Base-by-base conservation (phyloP, 2,329 filamentous ascomycete species). In the Aciculosporium take region DNA sequence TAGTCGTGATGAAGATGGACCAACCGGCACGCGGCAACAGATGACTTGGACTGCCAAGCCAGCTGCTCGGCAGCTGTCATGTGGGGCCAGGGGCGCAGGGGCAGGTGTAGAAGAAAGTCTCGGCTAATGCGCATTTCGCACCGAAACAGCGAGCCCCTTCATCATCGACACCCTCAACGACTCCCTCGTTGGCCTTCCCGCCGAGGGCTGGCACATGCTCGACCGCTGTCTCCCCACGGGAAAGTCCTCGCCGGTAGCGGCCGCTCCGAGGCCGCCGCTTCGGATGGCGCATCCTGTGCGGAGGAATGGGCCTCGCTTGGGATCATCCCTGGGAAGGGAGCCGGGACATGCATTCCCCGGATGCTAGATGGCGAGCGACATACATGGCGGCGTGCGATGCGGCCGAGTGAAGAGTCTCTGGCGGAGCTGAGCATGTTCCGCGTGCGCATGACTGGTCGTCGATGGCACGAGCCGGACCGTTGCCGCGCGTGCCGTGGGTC, bases 161-260 rank as follows among this genome's bases (percentile, higher is more conserved):
- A 63, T 63, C 47, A 62, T 63, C 44, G 60, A 63, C 18, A 63
- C 59, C 0, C 54, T 63, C 23, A 63, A 63, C 42, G 52, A 60
- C 38, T 62, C 59, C 4, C 51, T 63, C 8, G 25, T 60, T n/a
- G 46, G 62, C 28, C 51, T 63, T 5, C 61, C 61, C 17, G 48
- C 57, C 18, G 57, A 63, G 37, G 61, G 58, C 5, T 58, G 58
- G 46, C 53, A 57, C 37, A 53, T 57, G 39, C 52, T 63, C 8
- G 54, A 61, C 43, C 57, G 53, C 10, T 54, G 51, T 24, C 44
- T 60, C 15, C 50, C 44, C 25, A 18, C 13, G 32, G 37, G 18
- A 13, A 33, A 27, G 18, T 15, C 29, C n/a, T 27, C 32, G 12
- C 28, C n/a, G n/a, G n/a, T n/a, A n/a, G n/a, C n/a, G n/a, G n/a